phyloP scores from a whole-genome alignment of 805 yeast species.

The Pichia paraexigua region DNA sequence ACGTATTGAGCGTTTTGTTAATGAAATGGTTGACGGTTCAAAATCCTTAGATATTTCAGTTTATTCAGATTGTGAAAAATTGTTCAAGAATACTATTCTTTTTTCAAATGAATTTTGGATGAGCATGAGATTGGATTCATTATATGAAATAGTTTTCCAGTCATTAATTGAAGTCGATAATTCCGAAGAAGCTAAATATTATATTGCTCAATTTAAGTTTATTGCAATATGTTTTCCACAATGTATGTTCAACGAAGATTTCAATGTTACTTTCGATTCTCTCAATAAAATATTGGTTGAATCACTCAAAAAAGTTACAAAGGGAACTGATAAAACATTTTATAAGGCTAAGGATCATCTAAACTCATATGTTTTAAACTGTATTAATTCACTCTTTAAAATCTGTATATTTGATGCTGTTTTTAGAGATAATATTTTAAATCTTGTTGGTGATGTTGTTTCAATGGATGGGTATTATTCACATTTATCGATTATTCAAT shows the following conservation, averaged over 20 bases:
- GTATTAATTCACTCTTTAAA: slow-evolving; percentile 12
- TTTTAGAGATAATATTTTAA: slow-evolving; percentile 8
- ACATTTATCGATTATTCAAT: slow-evolving; percentile 14
- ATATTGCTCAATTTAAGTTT: slow-evolving; percentile 20
- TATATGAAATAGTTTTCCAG: slow-evolving; percentile 14
- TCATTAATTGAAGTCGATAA: slow-evolving; percentile 13
- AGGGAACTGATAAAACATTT: slow-evolving; percentile 25
- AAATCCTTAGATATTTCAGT: slow-evolving; percentile 3
- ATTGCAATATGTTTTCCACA: slow-evolving; percentile 18
- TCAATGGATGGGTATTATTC: slow-evolving; percentile 15
- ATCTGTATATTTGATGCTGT: slow-evolving; percentile 3
- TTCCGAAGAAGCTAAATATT: slow-evolving; percentile 16
- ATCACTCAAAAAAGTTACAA: slow-evolving; percentile 17
- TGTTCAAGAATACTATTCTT: slow-evolving; percentile 16
- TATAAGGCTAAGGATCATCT: slow-evolving; percentile 38
- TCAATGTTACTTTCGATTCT: slow-evolving; percentile 14
- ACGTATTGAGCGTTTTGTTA: slow-evolving; percentile 21
- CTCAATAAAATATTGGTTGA: slow-evolving; percentile 17
- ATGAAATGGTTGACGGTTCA: slow-evolving; percentile 17
- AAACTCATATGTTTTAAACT: slow-evolving; percentile 23
- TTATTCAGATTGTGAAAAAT: slow-evolving; percentile 17
- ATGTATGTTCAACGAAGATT: slow-evolving; percentile 20
- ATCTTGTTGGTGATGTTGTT: slow-evolving; percentile 9
- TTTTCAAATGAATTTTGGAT: slow-evolving; percentile 25
- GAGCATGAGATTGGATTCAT: slow-evolving; percentile 14